These are phyloP conservation scores for Thozetella sp. DNA, from an alignment of 495 filamentous ascomycete species.

Conservation along the genomic window DNA sequence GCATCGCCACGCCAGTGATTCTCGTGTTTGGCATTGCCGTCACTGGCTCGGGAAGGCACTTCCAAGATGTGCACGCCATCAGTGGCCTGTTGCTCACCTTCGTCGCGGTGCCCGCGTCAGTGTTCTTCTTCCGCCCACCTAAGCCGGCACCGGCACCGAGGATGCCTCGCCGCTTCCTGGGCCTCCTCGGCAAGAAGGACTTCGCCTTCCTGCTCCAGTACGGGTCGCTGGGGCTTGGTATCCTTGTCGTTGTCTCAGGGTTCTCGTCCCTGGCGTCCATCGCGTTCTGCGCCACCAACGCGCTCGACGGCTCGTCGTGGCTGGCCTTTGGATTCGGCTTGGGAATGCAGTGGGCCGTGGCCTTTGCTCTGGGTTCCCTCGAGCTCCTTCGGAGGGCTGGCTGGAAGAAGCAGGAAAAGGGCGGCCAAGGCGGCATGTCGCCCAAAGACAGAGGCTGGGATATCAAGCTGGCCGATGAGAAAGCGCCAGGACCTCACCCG, in stretches of 20 bases:
- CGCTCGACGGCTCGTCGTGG: background rate
- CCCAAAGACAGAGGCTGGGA: background rate
- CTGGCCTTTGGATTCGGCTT: background rate
- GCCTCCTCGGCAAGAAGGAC: background rate
- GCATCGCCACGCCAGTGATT: background rate
- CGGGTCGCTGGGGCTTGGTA: background rate
- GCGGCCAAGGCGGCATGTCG: background rate
- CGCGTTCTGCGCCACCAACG: conserved; percentile 3
- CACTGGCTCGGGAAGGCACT: background rate
- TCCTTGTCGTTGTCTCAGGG: background rate
- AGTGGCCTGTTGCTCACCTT: background rate
- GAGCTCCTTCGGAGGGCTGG: background rate
- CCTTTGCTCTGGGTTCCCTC: background rate
- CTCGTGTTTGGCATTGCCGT: background rate
- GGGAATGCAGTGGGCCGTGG: background rate
- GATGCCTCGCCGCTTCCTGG: too few species aligned
- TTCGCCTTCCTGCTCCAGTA: background rate
- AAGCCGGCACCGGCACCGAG: too few species aligned
- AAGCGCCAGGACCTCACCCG: too few species aligned
- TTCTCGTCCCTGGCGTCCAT: background rate
- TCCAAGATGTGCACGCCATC: background rate
- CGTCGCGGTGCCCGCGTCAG: background rate
- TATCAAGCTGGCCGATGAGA: background rate
- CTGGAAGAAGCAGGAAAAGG: background rate
- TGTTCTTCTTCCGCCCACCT: background rate